Percentiles rank a stretch among this genome's conserved stretches.
Evolutionary conservation across 192 early-diverging fungal genomes (phyloP).

Genomic region (Coemansia sp.): DNA sequence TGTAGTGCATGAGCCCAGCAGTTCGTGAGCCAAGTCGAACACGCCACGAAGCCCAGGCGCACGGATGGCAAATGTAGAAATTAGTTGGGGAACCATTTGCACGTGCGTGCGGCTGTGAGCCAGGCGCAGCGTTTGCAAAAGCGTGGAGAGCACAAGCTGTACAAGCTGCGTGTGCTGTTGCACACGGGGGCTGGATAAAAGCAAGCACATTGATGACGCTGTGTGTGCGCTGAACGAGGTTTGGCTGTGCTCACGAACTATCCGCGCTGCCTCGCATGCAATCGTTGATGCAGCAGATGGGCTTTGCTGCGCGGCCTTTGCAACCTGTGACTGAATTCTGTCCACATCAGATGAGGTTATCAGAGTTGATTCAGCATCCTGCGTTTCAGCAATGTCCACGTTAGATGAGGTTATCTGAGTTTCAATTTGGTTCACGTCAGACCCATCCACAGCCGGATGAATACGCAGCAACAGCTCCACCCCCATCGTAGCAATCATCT

Average conservation of each 20-base stretch:
- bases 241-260: conserved; percentile 32
- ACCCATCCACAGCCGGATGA: neutral
- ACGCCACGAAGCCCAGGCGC: conserved; percentile 34
- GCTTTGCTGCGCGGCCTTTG: neutral
- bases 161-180: conserved; percentile 26
- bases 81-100: conserved; percentile 15
- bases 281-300: conserved; percentile 9
- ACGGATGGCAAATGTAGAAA: conserved; percentile 30
- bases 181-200: conserved; percentile 14
- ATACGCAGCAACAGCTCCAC: neutral
- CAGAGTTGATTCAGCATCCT: neutral
- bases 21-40: conserved; percentile 25
- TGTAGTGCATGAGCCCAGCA: neutral
- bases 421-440: neutral
- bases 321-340: neutral
- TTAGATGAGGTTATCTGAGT: neutral
- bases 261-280: conserved; percentile 30
- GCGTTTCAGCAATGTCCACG: neutral
- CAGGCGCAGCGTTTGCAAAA: conserved; percentile 15
- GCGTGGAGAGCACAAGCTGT: conserved; percentile 26
- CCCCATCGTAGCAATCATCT: neutral
- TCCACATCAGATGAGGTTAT: neutral
- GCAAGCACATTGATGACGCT: conserved; percentile 6
- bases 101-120: conserved; percentile 8
- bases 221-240: conserved; percentile 6